Evolutionary conservation across 805 yeast genomes (phyloP).

Genomic region (Zygosaccharomyces gambellarensis): DNA sequence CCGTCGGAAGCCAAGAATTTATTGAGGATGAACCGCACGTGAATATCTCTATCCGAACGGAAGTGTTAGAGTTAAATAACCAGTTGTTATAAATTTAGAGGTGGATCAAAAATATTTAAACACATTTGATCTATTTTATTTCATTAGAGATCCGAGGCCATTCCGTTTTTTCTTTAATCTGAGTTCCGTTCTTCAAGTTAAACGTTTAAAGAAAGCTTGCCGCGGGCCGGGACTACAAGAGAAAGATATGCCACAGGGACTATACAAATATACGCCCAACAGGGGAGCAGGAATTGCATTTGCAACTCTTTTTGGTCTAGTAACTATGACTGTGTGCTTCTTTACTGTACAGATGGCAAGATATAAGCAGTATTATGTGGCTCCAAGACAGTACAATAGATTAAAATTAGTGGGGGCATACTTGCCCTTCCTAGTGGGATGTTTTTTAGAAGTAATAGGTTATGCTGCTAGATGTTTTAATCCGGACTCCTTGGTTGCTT

Average conservation of each 20-base stretch:
- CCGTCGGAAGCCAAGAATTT: no score
- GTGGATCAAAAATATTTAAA: no score
- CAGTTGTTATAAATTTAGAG: no score
- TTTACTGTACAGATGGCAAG: not conserved
- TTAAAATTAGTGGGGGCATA: constrained; percentile 7
- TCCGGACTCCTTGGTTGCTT: constrained; percentile 14
- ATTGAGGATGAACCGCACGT: no score
- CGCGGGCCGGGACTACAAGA: not conserved
- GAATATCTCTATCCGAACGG: no score
- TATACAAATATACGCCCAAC: constrained; percentile 18
- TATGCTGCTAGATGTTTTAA: constrained; percentile 24
- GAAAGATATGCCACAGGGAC: not conserved
- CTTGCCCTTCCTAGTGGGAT: constrained; percentile 29
- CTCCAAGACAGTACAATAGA: not conserved
- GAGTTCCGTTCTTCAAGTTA: not conserved
- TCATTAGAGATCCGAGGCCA: no score
- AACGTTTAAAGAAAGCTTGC: not conserved
- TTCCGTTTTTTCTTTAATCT: no score
- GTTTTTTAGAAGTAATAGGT: constrained; percentile 26
- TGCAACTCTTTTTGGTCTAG: constrained; percentile 12
- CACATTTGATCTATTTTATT: no score
- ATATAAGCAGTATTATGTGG: not conserved
- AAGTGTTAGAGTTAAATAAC: no score
- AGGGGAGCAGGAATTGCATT: constrained; percentile 16
- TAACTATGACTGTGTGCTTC: not conserved